A percentile compares a stretch with the other conserved stretches of the same genome.
phyloP scores from a whole-genome alignment of 2,329 filamentous ascomycete species.

The Colletotrichum tofieldiae region DNA sequence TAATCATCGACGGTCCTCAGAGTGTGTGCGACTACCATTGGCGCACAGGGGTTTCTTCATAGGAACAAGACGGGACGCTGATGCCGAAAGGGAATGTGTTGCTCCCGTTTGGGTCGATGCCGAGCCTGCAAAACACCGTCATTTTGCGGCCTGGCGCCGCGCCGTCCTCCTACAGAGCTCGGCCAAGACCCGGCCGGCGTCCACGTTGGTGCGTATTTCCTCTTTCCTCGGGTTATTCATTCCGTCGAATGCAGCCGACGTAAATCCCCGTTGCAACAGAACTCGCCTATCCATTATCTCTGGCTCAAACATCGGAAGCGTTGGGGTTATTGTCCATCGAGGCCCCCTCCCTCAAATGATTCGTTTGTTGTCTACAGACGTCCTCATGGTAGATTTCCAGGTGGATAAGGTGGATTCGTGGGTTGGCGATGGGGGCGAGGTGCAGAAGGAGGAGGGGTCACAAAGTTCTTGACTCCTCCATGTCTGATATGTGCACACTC shows the following conservation, averaged over 20 bases:
- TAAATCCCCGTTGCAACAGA: neutral
- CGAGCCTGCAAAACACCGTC: conserved; percentile 31
- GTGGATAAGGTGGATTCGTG: conserved; percentile 5
- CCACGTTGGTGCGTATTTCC: neutral
- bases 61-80: neutral
- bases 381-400: neutral
- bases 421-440: conserved; percentile 5
- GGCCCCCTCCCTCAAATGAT: too few relatives aligned
- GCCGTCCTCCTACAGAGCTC: conserved; percentile 14
- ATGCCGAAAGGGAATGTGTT: conserved; percentile 1
- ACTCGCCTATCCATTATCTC: neutral
- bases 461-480: neutral
- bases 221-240: neutral
- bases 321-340: neutral
- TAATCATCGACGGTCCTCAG: neutral
- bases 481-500: conserved; percentile 9
- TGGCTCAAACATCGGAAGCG: neutral
- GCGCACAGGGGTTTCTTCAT: neutral
- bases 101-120: conserved; percentile 15
- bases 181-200: conserved; percentile 10
- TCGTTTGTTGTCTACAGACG: neutral
- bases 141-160: conserved; percentile 23
- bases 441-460: neutral
- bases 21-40: neutral
- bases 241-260: neutral